These are phyloP conservation scores for Fusarium nisikadoi DNA, from an alignment of 2,329 filamentous ascomycete species.

Conservation along the genomic window DNA sequence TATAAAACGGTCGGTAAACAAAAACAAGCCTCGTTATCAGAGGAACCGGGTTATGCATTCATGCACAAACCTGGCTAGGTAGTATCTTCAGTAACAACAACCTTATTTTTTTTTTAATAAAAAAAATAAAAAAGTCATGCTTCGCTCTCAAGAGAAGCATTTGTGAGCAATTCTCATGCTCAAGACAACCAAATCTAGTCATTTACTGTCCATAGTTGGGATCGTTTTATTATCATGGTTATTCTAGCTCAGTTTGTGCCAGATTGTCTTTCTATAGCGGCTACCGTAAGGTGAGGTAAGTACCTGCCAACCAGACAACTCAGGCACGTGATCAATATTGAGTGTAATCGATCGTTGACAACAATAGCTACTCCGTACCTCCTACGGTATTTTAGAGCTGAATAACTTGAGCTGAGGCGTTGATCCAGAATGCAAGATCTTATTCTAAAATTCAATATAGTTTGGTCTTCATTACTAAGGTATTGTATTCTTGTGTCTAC, in stretches of 20 bases:
- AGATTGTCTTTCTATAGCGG: conserved; percentile 45
- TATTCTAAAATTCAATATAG: not conserved
- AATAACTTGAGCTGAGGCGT: not conserved
- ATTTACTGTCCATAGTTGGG: conserved; percentile 9
- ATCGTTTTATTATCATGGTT: conserved; percentile 10
- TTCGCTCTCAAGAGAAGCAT: conserved; percentile 27
- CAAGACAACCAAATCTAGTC: not conserved
- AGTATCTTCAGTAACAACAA: conserved; percentile 19
- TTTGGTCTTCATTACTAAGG: not conserved
- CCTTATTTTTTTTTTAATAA: conserved; percentile 12
- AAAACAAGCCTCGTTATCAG: conserved; percentile 45
- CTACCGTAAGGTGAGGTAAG: not conserved
- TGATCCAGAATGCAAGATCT: not conserved
- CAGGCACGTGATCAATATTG: conserved; percentile 12
- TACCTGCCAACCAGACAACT: not conserved
- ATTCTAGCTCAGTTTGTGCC: conserved; percentile 28
- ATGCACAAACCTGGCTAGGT: conserved; percentile 29
- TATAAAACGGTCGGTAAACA: conserved; percentile 46
- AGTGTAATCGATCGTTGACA: not conserved
- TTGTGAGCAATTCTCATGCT: conserved; percentile 1
- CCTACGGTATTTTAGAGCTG: not conserved
- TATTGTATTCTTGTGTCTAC: not conserved
- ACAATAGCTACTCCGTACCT: not conserved
- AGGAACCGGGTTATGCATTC: conserved; percentile 29
- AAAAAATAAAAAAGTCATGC: not conserved